Conservation (phyloP, 176 grass and related monocot genomes). For the Avena atlantica region DNA sequence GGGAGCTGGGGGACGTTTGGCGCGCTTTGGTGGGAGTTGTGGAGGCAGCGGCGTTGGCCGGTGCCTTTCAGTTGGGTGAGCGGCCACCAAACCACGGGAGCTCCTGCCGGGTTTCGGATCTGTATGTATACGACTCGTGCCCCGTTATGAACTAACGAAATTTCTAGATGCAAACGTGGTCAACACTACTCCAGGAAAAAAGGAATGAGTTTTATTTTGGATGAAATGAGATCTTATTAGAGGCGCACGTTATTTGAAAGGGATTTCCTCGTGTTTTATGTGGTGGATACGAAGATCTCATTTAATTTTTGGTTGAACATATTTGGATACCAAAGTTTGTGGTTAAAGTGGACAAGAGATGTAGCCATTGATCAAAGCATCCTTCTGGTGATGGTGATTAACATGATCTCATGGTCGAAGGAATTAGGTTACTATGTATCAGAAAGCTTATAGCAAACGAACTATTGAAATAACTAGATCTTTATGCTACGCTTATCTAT, state of each 20-base stretch:
- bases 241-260: not conserved
- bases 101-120: not conserved
- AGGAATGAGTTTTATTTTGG: too few species aligned
- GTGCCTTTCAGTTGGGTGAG: conserved; percentile 27
- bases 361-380: not conserved
- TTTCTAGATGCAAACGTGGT: conserved; percentile 16
- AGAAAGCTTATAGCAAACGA: too few species aligned
- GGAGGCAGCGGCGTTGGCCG: conserved; percentile 7
- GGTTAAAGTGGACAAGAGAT: not conserved
- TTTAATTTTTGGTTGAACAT: conserved; percentile 4
- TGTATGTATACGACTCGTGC: too few species aligned
- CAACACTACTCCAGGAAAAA: not conserved
- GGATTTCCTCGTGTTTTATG: conserved; percentile 9
- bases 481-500: too few species aligned
- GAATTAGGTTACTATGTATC: too few species aligned
- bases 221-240: not conserved
- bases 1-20: not conserved
- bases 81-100: conserved; percentile 23
- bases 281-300: not conserved
- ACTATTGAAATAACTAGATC: too few species aligned
- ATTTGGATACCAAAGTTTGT: not conserved
- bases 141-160: not conserved
- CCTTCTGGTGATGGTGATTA: too few species aligned
- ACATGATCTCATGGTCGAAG: too few species aligned
- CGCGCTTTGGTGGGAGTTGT: conserved; percentile 16